Evolutionary conservation across 208 protist genomes (phyloP).

Genomic region (Zelonia costaricensis): DNA sequence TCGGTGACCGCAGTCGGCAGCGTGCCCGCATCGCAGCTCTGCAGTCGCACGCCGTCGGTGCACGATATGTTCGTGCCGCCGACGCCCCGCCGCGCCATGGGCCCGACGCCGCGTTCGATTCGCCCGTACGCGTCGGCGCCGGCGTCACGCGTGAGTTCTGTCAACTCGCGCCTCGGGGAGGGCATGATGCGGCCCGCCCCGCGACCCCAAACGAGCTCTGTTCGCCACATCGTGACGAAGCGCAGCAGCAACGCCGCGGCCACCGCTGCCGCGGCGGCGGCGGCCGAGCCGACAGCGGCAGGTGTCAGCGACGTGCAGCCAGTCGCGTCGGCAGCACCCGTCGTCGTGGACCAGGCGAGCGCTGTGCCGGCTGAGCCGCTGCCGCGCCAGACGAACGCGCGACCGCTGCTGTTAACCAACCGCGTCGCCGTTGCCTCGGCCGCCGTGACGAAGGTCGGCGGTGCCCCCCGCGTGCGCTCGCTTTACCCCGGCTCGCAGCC

Average conservation of each 20-base stretch:
- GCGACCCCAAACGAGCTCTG: not conserved
- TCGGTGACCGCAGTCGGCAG: not conserved
- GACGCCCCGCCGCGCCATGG: not conserved
- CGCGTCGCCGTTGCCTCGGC: not conserved
- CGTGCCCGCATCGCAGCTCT: constrained; percentile 1
- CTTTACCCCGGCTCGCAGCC: constrained; percentile 1
- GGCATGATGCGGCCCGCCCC: not conserved
- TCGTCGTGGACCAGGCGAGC: no score
- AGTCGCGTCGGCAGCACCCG: not conserved
- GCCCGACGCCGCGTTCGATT: not conserved
- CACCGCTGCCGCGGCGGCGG: not conserved
- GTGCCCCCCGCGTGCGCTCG: constrained; percentile 5
- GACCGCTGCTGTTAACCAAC: constrained; percentile 13
- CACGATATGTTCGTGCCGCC: not conserved
- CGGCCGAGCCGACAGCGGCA: no score
- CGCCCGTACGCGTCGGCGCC: constrained; percentile 23
- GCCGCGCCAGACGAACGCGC: constrained; percentile 6
- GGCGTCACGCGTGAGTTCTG: constrained; percentile 32
- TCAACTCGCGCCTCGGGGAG: constrained; percentile 32
- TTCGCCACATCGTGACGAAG: not conserved
- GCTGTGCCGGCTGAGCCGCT: not conserved
- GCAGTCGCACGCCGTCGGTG: constrained; percentile 12
- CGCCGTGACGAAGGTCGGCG: not conserved
- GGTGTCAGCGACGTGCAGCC: constrained; percentile 5
- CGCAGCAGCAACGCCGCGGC: not conserved